Evolutionary conservation across 2,329 filamentous ascomycete genomes (phyloP), one percentile per base, ranked within the genome.

Genomic region (Fusarium falciforme): DNA sequence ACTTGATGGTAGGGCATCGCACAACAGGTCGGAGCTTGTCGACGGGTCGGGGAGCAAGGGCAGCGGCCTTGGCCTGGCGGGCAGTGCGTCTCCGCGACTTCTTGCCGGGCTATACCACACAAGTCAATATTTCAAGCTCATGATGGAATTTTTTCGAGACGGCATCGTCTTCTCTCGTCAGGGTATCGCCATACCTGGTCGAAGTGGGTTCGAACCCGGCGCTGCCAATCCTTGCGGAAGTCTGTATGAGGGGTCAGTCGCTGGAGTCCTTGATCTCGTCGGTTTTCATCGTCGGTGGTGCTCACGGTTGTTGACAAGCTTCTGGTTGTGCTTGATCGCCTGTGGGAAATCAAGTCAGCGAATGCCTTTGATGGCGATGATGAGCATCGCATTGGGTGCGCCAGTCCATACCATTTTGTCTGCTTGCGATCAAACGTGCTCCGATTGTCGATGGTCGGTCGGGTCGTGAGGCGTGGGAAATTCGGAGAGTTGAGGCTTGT

Each of bases 281-380:
- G 78, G 49, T 33, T 20, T 63, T 76, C 58, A 58, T 78, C 70
- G 75, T 72, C 70, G 71, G 75, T 78, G 74, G 74, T 81, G 83
- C 93, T 89, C 89, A 94, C 93, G 95, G 92, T 97, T 97, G 92
- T 96, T 93, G 86, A 93, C 93, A 87, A 98, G 93, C 90, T 96
- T 93, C 91, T 98, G 95, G 90, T 98, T 98, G 93, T 98, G 95
- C 93, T 97, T 97, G 94, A 98, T 98, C 91, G 96, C 94, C 95
- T 93, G 78, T 73, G 64, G 77, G 64, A 71, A 78, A 80, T 74
- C 79, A 77, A 60, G 69, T 81, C 67, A 82, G 81, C 73, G 82
- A 67, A 64, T 64, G 61, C 38, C 61, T 44, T 62, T 36, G 70
- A 76, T 68, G 35, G 66, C 65, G 61, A 74, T 71, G 49, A 62